Percentiles rank a stretch among this genome's conserved stretches.
These are phyloP conservation scores for Tylopilus rubrobrunneus DNA, from an alignment of 768 basidiomycete species.

Conservation along the genomic window DNA sequence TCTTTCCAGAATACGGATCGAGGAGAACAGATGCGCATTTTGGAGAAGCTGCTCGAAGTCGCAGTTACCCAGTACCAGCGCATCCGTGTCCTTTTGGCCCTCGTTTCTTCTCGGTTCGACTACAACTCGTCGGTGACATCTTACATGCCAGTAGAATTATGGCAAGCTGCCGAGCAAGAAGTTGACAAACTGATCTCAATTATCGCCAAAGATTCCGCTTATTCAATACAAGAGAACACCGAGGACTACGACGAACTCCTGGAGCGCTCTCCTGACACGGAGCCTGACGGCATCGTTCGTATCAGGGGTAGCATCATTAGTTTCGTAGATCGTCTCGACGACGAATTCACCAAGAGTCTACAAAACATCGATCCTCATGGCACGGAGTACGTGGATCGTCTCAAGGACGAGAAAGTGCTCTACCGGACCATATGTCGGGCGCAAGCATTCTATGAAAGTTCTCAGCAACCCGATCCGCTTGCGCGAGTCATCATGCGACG, in stretches of 20 bases:
- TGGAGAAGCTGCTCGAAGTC: constrained; percentile 83
- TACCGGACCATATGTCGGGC: constrained; percentile 93
- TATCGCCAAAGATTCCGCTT: constrained; percentile 64
- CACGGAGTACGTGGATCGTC: constrained; percentile 95
- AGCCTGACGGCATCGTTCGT: constrained; percentile 70
- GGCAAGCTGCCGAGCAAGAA: constrained; percentile 83
- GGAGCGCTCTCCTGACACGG: constrained; percentile 75
- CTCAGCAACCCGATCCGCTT: constrained; percentile 70
- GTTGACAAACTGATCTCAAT: constrained; percentile 85
- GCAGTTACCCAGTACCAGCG: constrained; percentile 87
- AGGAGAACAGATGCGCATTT: constrained; percentile 86
- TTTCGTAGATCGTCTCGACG: constrained; percentile 93
- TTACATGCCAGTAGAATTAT: constrained; percentile 90
- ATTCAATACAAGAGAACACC: constrained; percentile 81
- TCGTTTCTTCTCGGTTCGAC: constrained; percentile 94
- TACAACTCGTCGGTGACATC: constrained; percentile 85
- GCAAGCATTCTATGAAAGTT: constrained; percentile 87
- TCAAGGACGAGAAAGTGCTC: constrained; percentile 93
- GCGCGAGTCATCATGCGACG: constrained; percentile 91
- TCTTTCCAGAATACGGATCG: constrained; percentile 86
- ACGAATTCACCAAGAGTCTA: constrained; percentile 95
- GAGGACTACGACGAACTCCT: constrained; percentile 89
- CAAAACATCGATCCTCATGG: constrained; percentile 99
- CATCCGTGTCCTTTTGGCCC: constrained; percentile 89
- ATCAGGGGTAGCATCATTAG: constrained; percentile 96